Evolutionary conservation across 1,139 yeast species (phyloP).

Genomic region (Suhomyces bolitotheri): DNA sequence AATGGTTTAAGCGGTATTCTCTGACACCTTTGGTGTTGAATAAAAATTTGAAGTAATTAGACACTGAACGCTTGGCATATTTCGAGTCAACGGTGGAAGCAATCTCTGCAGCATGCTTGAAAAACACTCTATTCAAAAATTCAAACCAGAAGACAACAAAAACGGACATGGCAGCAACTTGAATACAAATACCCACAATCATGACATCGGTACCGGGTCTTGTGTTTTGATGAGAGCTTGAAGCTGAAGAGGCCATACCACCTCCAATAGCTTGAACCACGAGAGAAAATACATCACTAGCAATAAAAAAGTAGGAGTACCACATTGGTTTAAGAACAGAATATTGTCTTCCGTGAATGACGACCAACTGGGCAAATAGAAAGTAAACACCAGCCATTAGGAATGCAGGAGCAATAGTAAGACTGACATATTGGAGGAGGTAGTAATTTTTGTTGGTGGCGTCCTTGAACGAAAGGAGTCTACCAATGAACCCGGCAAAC

Average conservation of each 20-base stretch:
- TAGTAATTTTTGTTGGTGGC: constrained; percentile 46
- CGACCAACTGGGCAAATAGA: constrained; percentile 69
- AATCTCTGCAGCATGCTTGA: constrained; percentile 27
- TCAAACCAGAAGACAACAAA: constrained; percentile 60
- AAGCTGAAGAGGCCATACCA: constrained; percentile 67
- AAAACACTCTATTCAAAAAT: constrained; percentile 50
- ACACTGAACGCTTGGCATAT: constrained; percentile 26
- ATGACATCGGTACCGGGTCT: constrained; percentile 68
- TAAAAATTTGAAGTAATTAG: constrained; percentile 33
- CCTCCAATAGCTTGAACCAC: constrained; percentile 82
- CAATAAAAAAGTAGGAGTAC: constrained; percentile 69
- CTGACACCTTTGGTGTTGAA: constrained; percentile 27
- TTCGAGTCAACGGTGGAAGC: constrained; percentile 20
- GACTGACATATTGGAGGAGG: constrained; percentile 64
- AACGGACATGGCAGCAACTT: constrained; percentile 69
- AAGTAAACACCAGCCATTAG: constrained; percentile 87
- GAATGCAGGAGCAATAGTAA: constrained; percentile 86
- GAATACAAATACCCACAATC: constrained; percentile 81
- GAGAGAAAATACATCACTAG: constrained; percentile 67
- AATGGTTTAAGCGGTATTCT: constrained; percentile 22
- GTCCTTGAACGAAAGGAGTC: constrained; percentile 47
- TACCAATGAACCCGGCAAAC: constrained; percentile 68
- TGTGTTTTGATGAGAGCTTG: constrained; percentile 36
- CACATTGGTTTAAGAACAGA: constrained; percentile 71
- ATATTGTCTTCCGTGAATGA: constrained; percentile 63